phyloP scores from a whole-genome alignment of 495 filamentous ascomycete species.

The Penicillium argentinense region DNA sequence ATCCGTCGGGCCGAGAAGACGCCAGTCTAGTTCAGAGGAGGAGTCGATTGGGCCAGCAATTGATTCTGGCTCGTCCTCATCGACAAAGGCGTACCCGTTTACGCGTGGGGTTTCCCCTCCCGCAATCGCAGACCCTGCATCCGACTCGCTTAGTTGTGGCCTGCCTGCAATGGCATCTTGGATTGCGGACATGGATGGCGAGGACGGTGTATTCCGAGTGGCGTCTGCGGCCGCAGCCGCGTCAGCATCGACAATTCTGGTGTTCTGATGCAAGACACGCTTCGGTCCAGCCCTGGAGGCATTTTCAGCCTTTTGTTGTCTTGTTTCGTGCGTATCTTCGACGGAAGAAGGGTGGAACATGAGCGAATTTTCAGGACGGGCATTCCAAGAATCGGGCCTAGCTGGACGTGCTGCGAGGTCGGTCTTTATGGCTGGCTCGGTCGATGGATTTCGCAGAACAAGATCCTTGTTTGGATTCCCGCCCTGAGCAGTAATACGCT shows the following conservation, averaged over 20 bases:
- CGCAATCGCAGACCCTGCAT: slow-evolving; percentile 53
- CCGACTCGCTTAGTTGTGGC: slow-evolving; percentile 60
- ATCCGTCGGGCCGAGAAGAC: slow-evolving; percentile 57
- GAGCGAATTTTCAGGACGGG: slow-evolving; percentile 72
- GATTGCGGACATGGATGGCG: slow-evolving; percentile 82
- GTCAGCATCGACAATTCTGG: slow-evolving; percentile 54
- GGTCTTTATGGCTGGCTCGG: slow-evolving; percentile 54
- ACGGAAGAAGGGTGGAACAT: slow-evolving; percentile 79
- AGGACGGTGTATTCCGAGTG: slow-evolving; percentile 53
- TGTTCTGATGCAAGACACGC: slow-evolving; percentile 79
- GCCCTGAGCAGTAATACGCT: slow-evolving; percentile 53
- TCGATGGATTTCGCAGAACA: slow-evolving; percentile 14
- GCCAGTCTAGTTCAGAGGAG: slow-evolving; percentile 24
- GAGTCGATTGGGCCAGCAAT: slow-evolving; percentile 9
- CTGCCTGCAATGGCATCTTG: slow-evolving; percentile 83
- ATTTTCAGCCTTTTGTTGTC: slow-evolving; percentile 63
- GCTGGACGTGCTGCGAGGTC: slow-evolving; percentile 69
- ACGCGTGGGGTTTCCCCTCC: slow-evolving; percentile 85
- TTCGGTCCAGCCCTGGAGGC: slow-evolving; percentile 76
- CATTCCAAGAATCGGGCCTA: slow-evolving; percentile 74
- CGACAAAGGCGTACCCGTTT: slow-evolving; percentile 91
- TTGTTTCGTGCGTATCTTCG: slow-evolving; percentile 66
- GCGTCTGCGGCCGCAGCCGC: slow-evolving; percentile 31
- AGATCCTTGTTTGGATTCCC: slow-evolving; percentile 45
- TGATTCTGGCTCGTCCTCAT: slow-evolving; percentile 64